Percentiles rank a stretch among this genome's conserved stretches.
Conservation (phyloP, 164 flowering plant genomes). For the Stephania yunnanensis region DNA sequence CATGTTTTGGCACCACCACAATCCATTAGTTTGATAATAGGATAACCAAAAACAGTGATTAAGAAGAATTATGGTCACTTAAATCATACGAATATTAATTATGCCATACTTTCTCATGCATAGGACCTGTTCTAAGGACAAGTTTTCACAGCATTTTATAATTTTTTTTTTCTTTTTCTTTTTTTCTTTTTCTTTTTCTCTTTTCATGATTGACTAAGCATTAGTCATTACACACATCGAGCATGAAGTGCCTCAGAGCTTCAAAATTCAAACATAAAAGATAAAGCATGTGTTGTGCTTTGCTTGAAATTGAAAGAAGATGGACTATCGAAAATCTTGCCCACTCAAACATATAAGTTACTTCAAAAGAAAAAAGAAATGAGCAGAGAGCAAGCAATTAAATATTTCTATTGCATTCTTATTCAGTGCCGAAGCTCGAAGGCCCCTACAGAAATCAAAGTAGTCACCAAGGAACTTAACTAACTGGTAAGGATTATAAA, state of each 20-base stretch:
- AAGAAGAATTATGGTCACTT: too few relatives aligned
- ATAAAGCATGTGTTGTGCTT: neutral
- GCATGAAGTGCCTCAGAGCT: neutral
- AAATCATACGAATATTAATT: too few relatives aligned
- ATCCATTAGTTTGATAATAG: too few relatives aligned
- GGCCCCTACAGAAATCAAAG: neutral
- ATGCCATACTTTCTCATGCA: too few relatives aligned
- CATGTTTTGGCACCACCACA: too few relatives aligned
- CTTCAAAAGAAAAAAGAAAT: neutral
- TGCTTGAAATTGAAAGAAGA: neutral
- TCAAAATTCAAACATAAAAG: neutral
- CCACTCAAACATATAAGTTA: neutral
- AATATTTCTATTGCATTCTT: neutral
- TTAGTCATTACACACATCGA: too few relatives aligned
- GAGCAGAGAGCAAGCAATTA: neutral
- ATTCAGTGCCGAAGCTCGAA: neutral
- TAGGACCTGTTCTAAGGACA: too few relatives aligned
- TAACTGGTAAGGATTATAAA: neutral
- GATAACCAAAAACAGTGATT: too few relatives aligned
- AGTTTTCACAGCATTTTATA: too few relatives aligned
- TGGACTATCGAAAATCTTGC: neutral
- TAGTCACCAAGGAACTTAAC: neutral
- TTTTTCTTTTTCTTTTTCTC: too few relatives aligned
- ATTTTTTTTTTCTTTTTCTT: too few relatives aligned
- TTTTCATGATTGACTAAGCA: too few relatives aligned